phyloP scores from a whole-genome alignment of 306 rosid species.

The Vicia faba region DNA sequence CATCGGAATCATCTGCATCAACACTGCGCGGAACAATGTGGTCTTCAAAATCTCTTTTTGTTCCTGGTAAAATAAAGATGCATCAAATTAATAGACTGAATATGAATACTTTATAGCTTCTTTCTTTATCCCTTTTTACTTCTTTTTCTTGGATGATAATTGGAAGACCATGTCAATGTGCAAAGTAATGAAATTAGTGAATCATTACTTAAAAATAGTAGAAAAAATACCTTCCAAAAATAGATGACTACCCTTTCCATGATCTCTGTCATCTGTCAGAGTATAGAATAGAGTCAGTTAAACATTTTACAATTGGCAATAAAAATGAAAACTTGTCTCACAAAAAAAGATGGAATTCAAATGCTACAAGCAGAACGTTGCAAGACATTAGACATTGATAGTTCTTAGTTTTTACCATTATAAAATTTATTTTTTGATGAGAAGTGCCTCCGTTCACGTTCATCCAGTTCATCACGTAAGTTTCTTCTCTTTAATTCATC shows the following conservation, averaged over 20 bases:
- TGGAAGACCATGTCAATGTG: not conserved
- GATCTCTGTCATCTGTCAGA: conserved; percentile 87
- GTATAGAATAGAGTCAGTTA: conserved; percentile 34
- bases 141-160: not conserved
- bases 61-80: conserved; percentile 50
- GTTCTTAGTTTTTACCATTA: conserved; percentile 55
- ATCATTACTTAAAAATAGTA: not conserved
- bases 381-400: not conserved
- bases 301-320: conserved; percentile 14
- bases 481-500: conserved; percentile 85
- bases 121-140: not conserved
- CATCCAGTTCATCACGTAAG: conserved; percentile 88
- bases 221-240: conserved; percentile 70
- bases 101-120: not conserved
- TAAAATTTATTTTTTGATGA: conserved; percentile 81
- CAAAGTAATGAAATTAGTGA: conserved; percentile 23
- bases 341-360: conserved; percentile 21
- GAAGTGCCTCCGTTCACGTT: conserved; percentile 89
- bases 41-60: conserved; percentile 76
- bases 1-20: conserved; percentile 96
- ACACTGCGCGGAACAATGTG: conserved; percentile 75
- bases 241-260: conserved; percentile 70
- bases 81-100: conserved; percentile 19
- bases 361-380: not conserved
- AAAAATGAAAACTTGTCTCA: not conserved